Percentiles rank a stretch among this genome's conserved stretches.
phyloP scores from a whole-genome alignment of 2,329 filamentous ascomycete species.

The Graphilbum sp. region DNA sequence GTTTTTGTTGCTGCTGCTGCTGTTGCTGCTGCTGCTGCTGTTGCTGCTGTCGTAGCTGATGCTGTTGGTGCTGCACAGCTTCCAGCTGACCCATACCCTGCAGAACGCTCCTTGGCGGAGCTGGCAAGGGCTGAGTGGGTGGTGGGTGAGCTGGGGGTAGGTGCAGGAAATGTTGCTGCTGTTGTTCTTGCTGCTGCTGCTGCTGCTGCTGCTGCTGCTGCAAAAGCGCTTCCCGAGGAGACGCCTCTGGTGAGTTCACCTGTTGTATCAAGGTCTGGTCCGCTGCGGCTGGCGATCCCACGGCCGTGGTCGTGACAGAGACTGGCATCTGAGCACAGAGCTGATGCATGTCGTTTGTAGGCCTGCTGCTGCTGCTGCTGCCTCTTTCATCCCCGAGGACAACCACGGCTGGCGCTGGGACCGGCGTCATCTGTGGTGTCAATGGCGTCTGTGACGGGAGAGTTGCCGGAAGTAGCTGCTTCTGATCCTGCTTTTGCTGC shows the following conservation, averaged over 20 bases:
- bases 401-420: slow-evolving; percentile 1
- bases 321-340: neutral
- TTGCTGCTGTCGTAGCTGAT: slow-evolving; percentile 11
- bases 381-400: neutral
- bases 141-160: slow-evolving; percentile 14
- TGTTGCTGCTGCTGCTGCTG: slow-evolving; percentile 11
- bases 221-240: slow-evolving; percentile 8
- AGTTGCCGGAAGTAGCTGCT: slow-evolving; percentile 1
- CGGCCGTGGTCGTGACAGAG: slow-evolving; percentile 10
- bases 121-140: slow-evolving; percentile 10
- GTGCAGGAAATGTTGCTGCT: neutral
- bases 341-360: neutral
- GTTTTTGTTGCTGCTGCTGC: slow-evolving; percentile 13
- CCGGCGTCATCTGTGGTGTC: slow-evolving; percentile 28
- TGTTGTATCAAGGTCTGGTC: slow-evolving; percentile 8
- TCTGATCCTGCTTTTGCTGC: neutral
- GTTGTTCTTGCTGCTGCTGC: slow-evolving; percentile 3
- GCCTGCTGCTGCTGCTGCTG: neutral
- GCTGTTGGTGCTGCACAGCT: slow-evolving; percentile 12
- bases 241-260: slow-evolving; percentile 10
- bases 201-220: slow-evolving; percentile 1
- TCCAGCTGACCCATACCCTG: slow-evolving; percentile 8
- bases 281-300: slow-evolving; percentile 10
- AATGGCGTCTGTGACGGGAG: slow-evolving; percentile 9
- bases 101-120: slow-evolving; percentile 11